Percentiles rank a stretch among this genome's conserved stretches.
phyloP scores from a whole-genome alignment of 306 rosid species.

The Mucuna pruriens region DNA sequence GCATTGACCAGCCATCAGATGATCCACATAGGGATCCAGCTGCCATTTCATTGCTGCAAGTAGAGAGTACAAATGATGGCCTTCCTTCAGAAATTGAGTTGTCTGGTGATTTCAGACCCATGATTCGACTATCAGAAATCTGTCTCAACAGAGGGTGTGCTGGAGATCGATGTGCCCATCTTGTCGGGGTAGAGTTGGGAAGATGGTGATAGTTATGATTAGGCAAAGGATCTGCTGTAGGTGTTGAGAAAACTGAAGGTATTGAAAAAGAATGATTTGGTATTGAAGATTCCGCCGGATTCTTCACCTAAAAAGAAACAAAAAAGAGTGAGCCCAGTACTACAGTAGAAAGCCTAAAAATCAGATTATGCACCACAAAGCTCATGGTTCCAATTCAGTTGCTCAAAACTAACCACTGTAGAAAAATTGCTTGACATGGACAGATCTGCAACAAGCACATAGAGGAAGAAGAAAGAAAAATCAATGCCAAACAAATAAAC shows the following conservation, averaged over 20 bases:
- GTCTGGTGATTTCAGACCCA: constrained; percentile 80
- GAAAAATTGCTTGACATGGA: constrained; percentile 75
- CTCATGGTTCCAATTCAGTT: constrained; percentile 28
- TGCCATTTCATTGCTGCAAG: constrained; percentile 80
- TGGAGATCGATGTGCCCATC: constrained; percentile 76
- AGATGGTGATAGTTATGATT: constrained; percentile 53
- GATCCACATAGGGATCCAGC: constrained; percentile 80
- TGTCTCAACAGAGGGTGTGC: constrained; percentile 82
- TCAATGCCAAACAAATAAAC: constrained; percentile 46
- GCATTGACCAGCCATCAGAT: constrained; percentile 97
- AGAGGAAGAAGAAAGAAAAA: constrained; percentile 36
- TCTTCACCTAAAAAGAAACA: constrained; percentile 65
- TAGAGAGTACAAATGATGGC: constrained; percentile 72
- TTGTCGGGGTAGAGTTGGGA: constrained; percentile 67
- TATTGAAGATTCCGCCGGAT: constrained; percentile 55
- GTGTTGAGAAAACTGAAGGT: constrained; percentile 62
- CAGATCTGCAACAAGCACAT: constrained; percentile 63
- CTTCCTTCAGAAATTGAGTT: constrained; percentile 86
- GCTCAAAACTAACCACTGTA: constrained; percentile 64
- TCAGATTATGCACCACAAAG: constrained; percentile 39
- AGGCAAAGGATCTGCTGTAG: constrained; percentile 58
- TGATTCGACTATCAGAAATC: constrained; percentile 76
- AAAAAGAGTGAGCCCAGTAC: constrained; percentile 24
- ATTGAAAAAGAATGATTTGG: constrained; percentile 62
- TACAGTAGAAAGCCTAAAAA: constrained; percentile 29